Base-by-base conservation (phyloP, 768 basidiomycete species). In the Paxillus rubicundulus region DNA sequence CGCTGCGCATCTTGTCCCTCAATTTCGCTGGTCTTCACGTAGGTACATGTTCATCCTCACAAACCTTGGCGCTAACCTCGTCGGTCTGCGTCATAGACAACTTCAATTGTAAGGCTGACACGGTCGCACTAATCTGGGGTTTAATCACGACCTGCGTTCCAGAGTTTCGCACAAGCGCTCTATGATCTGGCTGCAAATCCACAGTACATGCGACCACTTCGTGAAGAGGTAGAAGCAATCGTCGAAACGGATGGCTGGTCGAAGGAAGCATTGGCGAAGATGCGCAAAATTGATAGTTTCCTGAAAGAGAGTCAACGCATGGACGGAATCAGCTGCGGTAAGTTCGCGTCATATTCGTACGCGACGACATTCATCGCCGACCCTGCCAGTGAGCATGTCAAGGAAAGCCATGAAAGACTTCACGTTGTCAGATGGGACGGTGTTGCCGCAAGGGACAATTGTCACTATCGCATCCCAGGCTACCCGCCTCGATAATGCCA, bases 271-370 rank as follows among this genome's bases (percentile, higher is more conserved):
- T n/a, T 73, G 14, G 52, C 37, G 9, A 66, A 65, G 32, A 64
- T 73, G 63, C 65, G 56, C 42, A 70, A 70, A 51, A 46, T 77
- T 2, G 75, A 77, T 41, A 77, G 72, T 47, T 76, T 78, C 49
- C 37, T 75, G 37, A 70, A 63, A 48, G 74, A 74, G 44, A 61
- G 63, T 2, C 62, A 61, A 46, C 63, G 70, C 0, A 43, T 63
- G 12, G 61, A 67, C 16, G 70, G 69, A 8, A 49, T 69, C 21
- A 61, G 43, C 20, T 47, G 49, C 7, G 21, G 67, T 67, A 48
- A 24, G 65, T 51, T n/a, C 20, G 6, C 27, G 12, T 27, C 24
- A 24, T n/a, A 3, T 24, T 14, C 14, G 7, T 24, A 8, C 9
- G 2, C 30, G 50, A 18, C 53, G 13, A 37, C 24, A 32, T 12